Evolutionary conservation across 768 basidiomycete genomes (phyloP), one percentile per base, ranked within the genome.

Genomic region (Trametes cingulata): DNA sequence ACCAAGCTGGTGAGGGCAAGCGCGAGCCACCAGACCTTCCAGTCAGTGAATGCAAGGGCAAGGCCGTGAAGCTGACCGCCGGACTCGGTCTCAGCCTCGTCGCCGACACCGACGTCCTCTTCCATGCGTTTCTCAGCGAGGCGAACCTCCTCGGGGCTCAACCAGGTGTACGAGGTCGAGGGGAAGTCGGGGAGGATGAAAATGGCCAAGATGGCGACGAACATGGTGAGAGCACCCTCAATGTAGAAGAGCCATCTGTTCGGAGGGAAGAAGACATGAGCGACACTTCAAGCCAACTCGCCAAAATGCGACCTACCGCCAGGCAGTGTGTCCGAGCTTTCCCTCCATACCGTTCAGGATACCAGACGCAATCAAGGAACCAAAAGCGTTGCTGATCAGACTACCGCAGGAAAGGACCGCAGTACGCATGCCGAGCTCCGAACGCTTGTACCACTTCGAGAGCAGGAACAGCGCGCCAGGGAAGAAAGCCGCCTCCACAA

Each of bases 1-100:
- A 84, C 80, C 73, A 66, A 63, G 45, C 78, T 78, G 17, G 82
- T 82, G 60, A 90, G 71, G 5, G 85, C 80, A n/a, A 91, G 49
- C 17, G 87, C 78, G 54, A 95, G 77, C 82, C 82, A 89, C 88
- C 91, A 94, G 40, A 95, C 88, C 71, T 86, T 88, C 88, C 86
- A 86, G 69, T 95, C 93, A 33, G 77, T 78, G 52, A 91, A 45
- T n/a, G 91, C 89, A 60, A 88, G 67, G 15, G 72, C 65, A 6
- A 92, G 68, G 10, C 88, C 89, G 20, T 72, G 69, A 13, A 68
- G 65, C 19, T 75, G 73, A 6, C 71, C 74, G 6, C 73, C 63
- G 41, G 36, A 61, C 49, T 80, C 78, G 17, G 75, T 78, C 61
- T 82, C 78, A 22, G 74, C 75, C 52, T 82, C 75, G 56, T 85